Conservation (phyloP, 75 land plant genomes). For the Pinus tabuliformis region DNA sequence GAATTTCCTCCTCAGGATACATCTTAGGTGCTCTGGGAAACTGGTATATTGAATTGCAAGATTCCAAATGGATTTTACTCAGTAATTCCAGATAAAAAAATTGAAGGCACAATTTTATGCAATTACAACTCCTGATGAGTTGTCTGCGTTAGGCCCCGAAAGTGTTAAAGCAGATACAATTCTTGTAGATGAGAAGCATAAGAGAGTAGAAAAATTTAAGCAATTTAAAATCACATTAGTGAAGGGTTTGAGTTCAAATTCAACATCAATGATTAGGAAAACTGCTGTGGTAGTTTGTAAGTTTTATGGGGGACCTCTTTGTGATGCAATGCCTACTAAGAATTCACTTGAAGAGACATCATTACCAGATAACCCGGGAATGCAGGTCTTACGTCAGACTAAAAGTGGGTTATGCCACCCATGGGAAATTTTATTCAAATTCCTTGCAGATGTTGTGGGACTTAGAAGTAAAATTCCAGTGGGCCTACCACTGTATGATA, state of each 20-base stretch:
- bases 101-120: slow-evolving; percentile 57
- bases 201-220: slow-evolving; percentile 70
- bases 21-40: slow-evolving; percentile 80
- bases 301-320: slow-evolving; percentile 77
- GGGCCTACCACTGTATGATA: slow-evolving; percentile 95
- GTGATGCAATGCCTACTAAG: slow-evolving; percentile 67
- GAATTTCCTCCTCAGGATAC: slow-evolving; percentile 57
- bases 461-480: slow-evolving; percentile 80
- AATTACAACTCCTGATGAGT: slow-evolving; percentile 72
- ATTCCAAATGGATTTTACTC: too few species aligned
- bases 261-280: slow-evolving; percentile 72
- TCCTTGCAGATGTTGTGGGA: slow-evolving; percentile 92
- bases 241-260: slow-evolving; percentile 69
- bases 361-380: slow-evolving; percentile 40
- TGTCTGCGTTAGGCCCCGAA: slow-evolving; percentile 50
- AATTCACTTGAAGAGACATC: slow-evolving; percentile 45
- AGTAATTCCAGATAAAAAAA: slow-evolving; percentile 70
- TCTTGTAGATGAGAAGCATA: slow-evolving; percentile 87
- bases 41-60: slow-evolving; percentile 61
- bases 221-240: slow-evolving; percentile 64
- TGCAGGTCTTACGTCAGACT: slow-evolving; percentile 78
- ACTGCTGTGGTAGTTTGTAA: slow-evolving; percentile 90
- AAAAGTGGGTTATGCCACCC: slow-evolving; percentile 84
- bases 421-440: slow-evolving; percentile 87
- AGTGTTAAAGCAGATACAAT: slow-evolving; percentile 58